Evolutionary conservation across 2,329 filamentous ascomycete species (phyloP), one percentile per base, ranked within the genome.

Genomic region (Keithomyces neogunnii): DNA sequence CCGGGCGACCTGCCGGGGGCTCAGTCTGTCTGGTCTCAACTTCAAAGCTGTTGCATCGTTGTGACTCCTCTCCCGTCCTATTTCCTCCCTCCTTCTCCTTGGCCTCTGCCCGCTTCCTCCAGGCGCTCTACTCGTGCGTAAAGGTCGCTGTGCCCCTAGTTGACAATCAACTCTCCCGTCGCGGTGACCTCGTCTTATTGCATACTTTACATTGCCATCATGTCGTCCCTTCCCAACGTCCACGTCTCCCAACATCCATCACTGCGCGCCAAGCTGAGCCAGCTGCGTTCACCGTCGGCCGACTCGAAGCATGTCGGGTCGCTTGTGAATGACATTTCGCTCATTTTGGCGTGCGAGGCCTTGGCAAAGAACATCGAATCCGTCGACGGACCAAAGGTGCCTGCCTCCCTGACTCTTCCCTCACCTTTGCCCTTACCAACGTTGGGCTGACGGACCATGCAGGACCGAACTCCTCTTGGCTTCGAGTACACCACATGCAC

Each of bases 211-310:
- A 1, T 39, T n/a, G 8, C 8, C 31, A 60, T 48, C 53, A 71
- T 71, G 68, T 51, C 64, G 46, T 63, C 62, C 11, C 68, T 84
- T 43, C 80, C 76, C 59, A 84, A 85, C 63, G 80, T 85, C 55
- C 89, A 93, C 71, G 73, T 96, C 65, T 96, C 90, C 39, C 74
- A 74, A 13, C 92, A 97, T 69, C 92, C 92, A 36, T 95, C 89
- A 69, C 77, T 96, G 42, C 77, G 80, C 61, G 89, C 87, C 60
- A 97, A 97, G 76, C 82, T 97, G 62, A 91, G 88, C 59, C 88
- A 93, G 72, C 81, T 97, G 45, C 86, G 92, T 54, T 93, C 88
- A 40, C 76, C 81, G 51, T 76, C 74, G 42, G 82, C 88, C 48
- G 80, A 76, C 53, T 77, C 88, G 3, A 79, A 84, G 53, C 88